Percentiles rank a stretch among this genome's conserved stretches.
Conservation (phyloP, 169 alveolate species). For the Cryptosporidium felis region DNA sequence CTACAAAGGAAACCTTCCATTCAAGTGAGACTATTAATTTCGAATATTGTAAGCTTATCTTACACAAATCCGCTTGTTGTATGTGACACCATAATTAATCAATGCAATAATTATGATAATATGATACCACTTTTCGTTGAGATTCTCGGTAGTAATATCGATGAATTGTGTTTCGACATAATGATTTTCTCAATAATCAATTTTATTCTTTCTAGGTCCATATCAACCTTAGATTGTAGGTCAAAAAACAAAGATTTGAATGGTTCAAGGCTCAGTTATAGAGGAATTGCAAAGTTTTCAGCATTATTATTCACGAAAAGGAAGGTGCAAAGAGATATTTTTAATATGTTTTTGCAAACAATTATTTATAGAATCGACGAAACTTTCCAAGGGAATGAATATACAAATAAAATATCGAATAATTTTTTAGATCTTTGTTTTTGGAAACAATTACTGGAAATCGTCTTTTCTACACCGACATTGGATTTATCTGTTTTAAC, state of each 20-base stretch:
- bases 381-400: neutral
- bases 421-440: constrained; percentile 32
- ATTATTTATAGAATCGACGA: constrained; percentile 58
- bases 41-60: constrained; percentile 32
- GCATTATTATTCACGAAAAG: constrained; percentile 40
- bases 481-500: constrained; percentile 49
- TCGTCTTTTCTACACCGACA: constrained; percentile 19
- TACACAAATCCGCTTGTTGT: constrained; percentile 64
- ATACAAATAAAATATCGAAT: neutral
- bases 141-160: constrained; percentile 34
- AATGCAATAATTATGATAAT: constrained; percentile 65
- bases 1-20: constrained; percentile 19
- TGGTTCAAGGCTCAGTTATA: constrained; percentile 12
- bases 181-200: constrained; percentile 41
- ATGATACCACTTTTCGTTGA: constrained; percentile 64
- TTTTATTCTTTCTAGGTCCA: constrained; percentile 31
- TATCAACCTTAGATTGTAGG: neutral
- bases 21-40: constrained; percentile 34
- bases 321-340: constrained; percentile 24
- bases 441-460: constrained; percentile 57
- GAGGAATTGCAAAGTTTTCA: constrained; percentile 41
- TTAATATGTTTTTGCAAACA: constrained; percentile 23
- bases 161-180: constrained; percentile 32
- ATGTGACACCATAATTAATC: constrained; percentile 40
- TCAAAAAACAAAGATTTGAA: constrained; percentile 15